Conservation (phyloP, 768 basidiomycete genomes). For the Boletus edulis region DNA sequence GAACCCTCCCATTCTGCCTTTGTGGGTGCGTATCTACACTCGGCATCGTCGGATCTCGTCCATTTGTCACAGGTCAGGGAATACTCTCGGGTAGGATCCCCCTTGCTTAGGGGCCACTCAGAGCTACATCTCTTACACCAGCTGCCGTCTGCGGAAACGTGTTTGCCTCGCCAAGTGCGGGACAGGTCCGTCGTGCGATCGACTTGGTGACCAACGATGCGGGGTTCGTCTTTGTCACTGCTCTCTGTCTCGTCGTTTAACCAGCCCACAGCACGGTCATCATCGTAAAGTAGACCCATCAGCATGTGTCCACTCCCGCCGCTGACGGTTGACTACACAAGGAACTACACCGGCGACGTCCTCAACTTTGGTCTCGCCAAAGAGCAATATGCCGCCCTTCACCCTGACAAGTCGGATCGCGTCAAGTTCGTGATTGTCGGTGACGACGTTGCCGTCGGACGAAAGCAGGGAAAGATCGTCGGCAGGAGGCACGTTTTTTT, state of each 20-base stretch:
- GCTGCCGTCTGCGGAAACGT: conserved; percentile 86
- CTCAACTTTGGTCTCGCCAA: conserved; percentile 90
- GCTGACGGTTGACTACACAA: conserved; percentile 26
- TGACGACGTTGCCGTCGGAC: conserved; percentile 88
- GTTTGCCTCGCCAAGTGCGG: conserved; percentile 87
- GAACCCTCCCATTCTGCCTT: conserved; percentile 90
- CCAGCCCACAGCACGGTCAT: conserved; percentile 60
- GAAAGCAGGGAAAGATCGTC: conserved; percentile 77
- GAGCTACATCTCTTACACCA: conserved; percentile 14
- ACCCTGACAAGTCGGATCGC: conserved; percentile 62
- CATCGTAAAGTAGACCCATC: conserved; percentile 65
- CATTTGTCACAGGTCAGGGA: conserved; percentile 53
- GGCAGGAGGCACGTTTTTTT: conserved; percentile 55
- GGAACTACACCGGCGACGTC: conserved; percentile 89
- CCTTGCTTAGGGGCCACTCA: neutral
- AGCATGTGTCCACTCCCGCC: neutral
- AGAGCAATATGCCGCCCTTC: conserved; percentile 73
- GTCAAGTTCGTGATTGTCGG: conserved; percentile 82
- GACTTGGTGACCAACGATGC: conserved; percentile 70
- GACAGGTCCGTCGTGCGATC: conserved; percentile 79
- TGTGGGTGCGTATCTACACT: conserved; percentile 56
- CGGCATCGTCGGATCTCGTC: neutral
- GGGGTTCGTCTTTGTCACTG: conserved; percentile 45
- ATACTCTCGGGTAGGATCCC: conserved; percentile 61
- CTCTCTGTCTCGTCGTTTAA: neutral